phyloP scores from a whole-genome alignment of 2,329 filamentous ascomycete genomes.

The Colletotrichum cuscutae region DNA sequence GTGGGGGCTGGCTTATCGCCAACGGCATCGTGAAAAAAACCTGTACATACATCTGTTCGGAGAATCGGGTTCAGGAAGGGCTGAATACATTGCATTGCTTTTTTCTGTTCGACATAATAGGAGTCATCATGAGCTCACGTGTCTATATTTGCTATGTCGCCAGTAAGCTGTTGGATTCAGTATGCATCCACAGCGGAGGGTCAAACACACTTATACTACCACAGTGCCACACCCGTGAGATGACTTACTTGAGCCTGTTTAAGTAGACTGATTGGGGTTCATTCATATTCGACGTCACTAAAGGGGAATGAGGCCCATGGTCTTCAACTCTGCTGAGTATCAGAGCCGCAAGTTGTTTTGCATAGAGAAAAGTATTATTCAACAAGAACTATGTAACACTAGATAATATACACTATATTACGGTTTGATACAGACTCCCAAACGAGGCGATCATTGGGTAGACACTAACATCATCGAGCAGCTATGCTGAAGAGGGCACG shows the following conservation, averaged over 20 bases:
- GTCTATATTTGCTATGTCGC: too few relatives aligned
- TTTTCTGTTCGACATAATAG: conserved; percentile 13
- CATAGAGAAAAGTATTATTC: not conserved
- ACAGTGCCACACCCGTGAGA: too few relatives aligned
- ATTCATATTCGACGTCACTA: not conserved
- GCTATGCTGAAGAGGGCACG: not conserved
- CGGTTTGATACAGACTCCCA: not conserved
- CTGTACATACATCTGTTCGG: conserved; percentile 55
- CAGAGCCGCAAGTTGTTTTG: not conserved
- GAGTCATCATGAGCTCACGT: not conserved
- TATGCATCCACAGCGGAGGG: too few relatives aligned
- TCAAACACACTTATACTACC: too few relatives aligned
- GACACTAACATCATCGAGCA: not conserved
- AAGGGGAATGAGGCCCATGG: not conserved
- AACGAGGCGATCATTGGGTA: not conserved
- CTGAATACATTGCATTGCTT: conserved; percentile 38
- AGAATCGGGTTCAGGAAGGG: conserved; percentile 46
- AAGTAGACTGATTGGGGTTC: too few relatives aligned
- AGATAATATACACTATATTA: not conserved
- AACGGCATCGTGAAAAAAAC: conserved; percentile 44
- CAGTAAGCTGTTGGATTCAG: too few relatives aligned
- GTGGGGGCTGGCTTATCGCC: not conserved
- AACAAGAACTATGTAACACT: not conserved
- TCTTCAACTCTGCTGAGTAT: not conserved
- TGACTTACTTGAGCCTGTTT: too few relatives aligned